Evolutionary conservation across 495 filamentous ascomycete species (phyloP).

Genomic region (Tuber magnatum): DNA sequence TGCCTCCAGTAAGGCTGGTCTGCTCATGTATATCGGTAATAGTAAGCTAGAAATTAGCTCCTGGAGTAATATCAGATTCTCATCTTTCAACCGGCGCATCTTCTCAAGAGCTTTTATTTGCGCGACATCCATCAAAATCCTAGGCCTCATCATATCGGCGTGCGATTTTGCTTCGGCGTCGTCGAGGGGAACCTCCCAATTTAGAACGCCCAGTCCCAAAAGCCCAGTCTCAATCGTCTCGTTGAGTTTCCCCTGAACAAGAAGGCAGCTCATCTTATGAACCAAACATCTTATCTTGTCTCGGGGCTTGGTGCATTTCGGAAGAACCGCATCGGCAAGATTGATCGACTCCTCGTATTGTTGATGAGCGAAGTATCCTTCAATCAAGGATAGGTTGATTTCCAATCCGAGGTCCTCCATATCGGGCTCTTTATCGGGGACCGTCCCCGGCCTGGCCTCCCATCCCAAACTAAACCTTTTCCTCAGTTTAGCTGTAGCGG

Average conservation of each 20-base stretch:
- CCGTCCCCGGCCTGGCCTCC: constrained; percentile 22
- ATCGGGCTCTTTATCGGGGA: constrained; percentile 14
- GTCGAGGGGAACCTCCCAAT: constrained; percentile 40
- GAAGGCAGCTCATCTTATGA: constrained; percentile 41
- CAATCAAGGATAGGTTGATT: constrained; percentile 40
- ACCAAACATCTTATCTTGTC: constrained; percentile 40
- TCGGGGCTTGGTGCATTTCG: constrained; percentile 33
- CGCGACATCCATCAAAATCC: constrained; percentile 36
- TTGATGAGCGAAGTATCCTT: constrained; percentile 41
- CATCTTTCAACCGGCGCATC: constrained; percentile 33
- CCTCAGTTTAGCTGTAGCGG: constrained; percentile 23
- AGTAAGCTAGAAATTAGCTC: constrained; percentile 40
- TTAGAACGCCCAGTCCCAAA: constrained; percentile 34
- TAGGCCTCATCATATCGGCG: constrained; percentile 37
- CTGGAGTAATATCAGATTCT: constrained; percentile 40
- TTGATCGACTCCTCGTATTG: constrained; percentile 38
- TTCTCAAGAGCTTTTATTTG: constrained; percentile 39
- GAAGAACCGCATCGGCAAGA: constrained; percentile 34
- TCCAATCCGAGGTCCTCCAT: constrained; percentile 37
- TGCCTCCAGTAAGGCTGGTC: constrained; percentile 37
- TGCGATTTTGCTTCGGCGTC: constrained; percentile 36
- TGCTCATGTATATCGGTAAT: constrained; percentile 39
- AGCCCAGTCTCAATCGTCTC: constrained; percentile 40
- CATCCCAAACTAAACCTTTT: constrained; percentile 32
- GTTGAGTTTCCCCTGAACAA: constrained; percentile 38